Percentiles rank a stretch among this genome's conserved stretches.
Conservation (phyloP, 2,329 filamentous ascomycete genomes). For the Truncatella angustata region DNA sequence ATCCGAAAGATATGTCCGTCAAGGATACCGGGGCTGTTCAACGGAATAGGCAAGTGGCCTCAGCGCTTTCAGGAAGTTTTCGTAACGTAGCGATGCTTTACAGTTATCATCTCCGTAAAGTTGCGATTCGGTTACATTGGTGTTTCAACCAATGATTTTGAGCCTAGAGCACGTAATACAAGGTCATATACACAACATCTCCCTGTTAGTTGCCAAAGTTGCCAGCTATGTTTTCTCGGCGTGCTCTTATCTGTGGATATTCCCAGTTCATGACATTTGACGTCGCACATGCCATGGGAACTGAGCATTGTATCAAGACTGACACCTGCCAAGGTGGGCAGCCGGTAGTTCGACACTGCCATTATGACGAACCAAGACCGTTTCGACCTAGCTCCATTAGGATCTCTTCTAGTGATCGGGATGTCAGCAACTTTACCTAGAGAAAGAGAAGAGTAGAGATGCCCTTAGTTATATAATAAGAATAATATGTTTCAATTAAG, state of each 20-base stretch:
- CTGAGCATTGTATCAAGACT: neutral
- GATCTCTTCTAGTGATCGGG: no score
- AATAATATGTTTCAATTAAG: neutral
- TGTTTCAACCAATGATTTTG: neutral
- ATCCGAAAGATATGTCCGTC: neutral
- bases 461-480: no score
- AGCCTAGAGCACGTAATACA: constrained; percentile 7
- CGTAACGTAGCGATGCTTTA: neutral
- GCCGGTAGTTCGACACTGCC: constrained; percentile 9
- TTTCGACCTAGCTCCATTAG: neutral
- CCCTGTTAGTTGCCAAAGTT: neutral
- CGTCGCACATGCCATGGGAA: neutral
- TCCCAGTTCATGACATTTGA: neutral
- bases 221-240: neutral
- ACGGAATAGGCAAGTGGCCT: constrained; percentile 8
- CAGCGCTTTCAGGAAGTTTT: neutral
- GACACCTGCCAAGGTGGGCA: constrained; percentile 11
- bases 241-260: constrained; percentile 8
- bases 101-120: constrained; percentile 3
- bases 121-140: neutral
- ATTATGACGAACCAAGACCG: constrained; percentile 3
- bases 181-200: constrained; percentile 7
- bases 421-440: no score
- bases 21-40: neutral
- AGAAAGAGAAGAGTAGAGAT: no score